These are phyloP conservation scores for Claviceps capensis DNA, from an alignment of 2,329 filamentous ascomycete species.

Conservation along the genomic window DNA sequence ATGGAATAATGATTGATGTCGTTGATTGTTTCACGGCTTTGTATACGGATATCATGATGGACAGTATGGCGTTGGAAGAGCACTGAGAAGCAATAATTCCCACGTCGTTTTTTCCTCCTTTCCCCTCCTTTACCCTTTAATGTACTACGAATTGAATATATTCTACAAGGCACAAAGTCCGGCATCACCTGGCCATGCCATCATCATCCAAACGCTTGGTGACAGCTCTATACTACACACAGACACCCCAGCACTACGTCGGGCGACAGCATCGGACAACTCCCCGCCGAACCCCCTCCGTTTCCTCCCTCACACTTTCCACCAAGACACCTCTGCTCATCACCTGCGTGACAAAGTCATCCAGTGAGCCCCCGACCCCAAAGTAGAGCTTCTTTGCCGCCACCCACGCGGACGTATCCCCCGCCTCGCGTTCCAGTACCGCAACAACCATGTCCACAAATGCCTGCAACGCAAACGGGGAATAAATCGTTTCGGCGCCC, in stretches of 20 bases:
- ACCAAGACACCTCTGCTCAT: slow-evolving; percentile 34
- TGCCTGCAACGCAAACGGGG: slow-evolving; percentile 51
- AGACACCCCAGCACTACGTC: neutral
- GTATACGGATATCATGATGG: neutral
- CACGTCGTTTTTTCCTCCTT: neutral
- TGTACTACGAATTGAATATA: no score
- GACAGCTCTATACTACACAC: no score
- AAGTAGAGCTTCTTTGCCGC: slow-evolving; percentile 74
- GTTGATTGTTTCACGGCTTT: no score
- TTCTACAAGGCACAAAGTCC: no score
- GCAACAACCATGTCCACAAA: slow-evolving; percentile 55
- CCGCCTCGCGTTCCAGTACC: slow-evolving; percentile 37
- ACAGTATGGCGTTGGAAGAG: neutral
- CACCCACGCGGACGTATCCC: slow-evolving; percentile 47
- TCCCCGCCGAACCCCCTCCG: slow-evolving; percentile 45
- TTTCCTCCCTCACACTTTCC: slow-evolving; percentile 40
- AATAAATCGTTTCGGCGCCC: slow-evolving; percentile 75
- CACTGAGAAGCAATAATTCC: neutral
- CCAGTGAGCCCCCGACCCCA: slow-evolving; percentile 68
- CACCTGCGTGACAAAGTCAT: slow-evolving; percentile 52
- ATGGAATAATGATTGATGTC: neutral
- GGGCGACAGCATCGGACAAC: slow-evolving; percentile 30
- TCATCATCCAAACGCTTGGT: no score
- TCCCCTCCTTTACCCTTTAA: neutral
- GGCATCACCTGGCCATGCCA: no score